Base-by-base conservation (phyloP, 1,139 yeast species). In the Saccharomycopsis hybrid region DNA sequence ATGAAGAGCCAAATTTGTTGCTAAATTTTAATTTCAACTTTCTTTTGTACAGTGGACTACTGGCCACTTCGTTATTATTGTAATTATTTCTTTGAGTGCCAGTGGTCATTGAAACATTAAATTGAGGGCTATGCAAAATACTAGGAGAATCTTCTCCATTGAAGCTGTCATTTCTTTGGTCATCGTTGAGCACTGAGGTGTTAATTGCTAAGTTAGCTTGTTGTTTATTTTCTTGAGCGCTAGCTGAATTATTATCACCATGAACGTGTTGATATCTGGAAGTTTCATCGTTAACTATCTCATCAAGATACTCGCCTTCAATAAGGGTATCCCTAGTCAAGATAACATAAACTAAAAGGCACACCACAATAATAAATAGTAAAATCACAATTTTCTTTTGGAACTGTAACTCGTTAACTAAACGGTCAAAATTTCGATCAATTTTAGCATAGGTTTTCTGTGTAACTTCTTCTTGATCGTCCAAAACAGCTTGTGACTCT, bases 281-380 rank as follows among this genome's bases (percentile, higher is more conserved):
- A 5, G 29, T 38, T 39, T 41, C 46, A 38, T 44, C 42, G 9
- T 44, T 45, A 28, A 46, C 9, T 2, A 41, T 35, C 32, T 58
- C 61, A 13, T 50, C 57, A 46, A 57, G 30, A 35, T 55, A 48
- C 29, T 56, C 60, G 11, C 52, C 55, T 48, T 66, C 70, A 37
- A 69, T 62, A 54, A 64, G 64, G 1, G 70, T 64, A 48, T 84
- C 87, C 48, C 86, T 68, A 0, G 89, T 80, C 4, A 82, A 60
- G 2, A 83, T 66, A 8, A 84, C 80, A 61, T 83, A 85, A 0
- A 73, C 67, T 43, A 84, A 60, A 27, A 84, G 62, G 27, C 78
- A 70, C 30, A 77, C 57, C 30, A 82, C 68, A 2, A 80, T 65
- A 2, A 79, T 53, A n/a, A 78, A 71, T 58, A 82, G 82, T 46